Percentiles rank a stretch among this genome's conserved stretches.
These are phyloP conservation scores for Catharanthus roseus DNA, from an alignment of 257 asterid genomes.

Conservation along the genomic window DNA sequence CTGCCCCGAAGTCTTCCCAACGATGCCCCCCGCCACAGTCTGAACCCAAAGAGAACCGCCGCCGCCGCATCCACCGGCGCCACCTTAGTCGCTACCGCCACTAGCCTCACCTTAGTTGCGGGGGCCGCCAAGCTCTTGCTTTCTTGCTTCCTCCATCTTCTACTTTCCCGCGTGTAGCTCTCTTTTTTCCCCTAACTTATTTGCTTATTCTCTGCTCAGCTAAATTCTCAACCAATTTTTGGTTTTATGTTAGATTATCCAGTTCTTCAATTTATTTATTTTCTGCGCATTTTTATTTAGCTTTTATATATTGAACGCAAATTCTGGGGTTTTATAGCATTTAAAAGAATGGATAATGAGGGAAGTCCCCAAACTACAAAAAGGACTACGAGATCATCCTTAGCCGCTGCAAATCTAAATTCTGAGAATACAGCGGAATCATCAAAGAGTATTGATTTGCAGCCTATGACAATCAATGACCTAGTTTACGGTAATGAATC, in stretches of 20 bases:
- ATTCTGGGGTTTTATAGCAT: constrained; percentile 7
- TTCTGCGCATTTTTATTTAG: not conserved
- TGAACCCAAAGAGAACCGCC: not conserved
- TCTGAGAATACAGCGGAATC: constrained; percentile 33
- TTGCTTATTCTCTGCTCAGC: not conserved
- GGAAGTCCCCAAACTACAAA: constrained; percentile 40
- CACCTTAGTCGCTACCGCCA: too few relatives aligned
- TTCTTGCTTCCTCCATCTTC: not conserved
- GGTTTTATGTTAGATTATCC: not conserved
- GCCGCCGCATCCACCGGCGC: not conserved
- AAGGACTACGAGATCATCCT: constrained; percentile 60
- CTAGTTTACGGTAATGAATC: constrained; percentile 44
- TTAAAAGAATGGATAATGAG: constrained; percentile 40
- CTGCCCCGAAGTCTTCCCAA: too few relatives aligned
- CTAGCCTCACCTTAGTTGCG: not conserved
- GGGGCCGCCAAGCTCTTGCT: not conserved
- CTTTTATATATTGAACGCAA: not conserved
- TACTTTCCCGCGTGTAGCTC: not conserved
- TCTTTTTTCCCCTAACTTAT: not conserved
- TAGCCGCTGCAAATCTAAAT: constrained; percentile 30
- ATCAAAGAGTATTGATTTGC: constrained; percentile 21
- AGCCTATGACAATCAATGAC: constrained; percentile 34
- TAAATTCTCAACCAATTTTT: not conserved
- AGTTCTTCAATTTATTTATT: not conserved
- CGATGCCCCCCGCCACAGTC: too few relatives aligned